These are phyloP conservation scores for Blastocystis sp. DNA, from an alignment of 352 stramenopile genomes.

Conservation along the genomic window DNA sequence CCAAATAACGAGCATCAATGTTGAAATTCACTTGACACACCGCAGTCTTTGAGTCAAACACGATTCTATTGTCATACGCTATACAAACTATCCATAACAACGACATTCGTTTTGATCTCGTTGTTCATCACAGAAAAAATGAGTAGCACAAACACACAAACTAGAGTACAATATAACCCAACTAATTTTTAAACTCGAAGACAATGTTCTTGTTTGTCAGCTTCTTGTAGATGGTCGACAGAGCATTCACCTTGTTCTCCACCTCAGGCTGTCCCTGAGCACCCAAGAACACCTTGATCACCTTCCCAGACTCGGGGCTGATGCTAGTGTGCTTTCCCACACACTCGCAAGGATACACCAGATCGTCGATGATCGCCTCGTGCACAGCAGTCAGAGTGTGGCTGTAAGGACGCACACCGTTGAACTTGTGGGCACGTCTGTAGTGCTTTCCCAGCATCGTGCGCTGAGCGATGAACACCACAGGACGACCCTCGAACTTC, in stretches of 20 bases:
- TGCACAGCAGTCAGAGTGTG: constrained; percentile 96
- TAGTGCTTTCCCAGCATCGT: constrained; percentile 97
- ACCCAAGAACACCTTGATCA: constrained; percentile 96
- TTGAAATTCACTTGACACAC: constrained; percentile 27
- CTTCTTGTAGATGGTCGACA: constrained; percentile 97
- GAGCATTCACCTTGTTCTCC: constrained; percentile 98
- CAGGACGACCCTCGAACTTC: constrained; percentile 96
- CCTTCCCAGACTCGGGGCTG: constrained; percentile 90
- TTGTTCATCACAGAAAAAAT: not conserved
- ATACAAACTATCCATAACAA: constrained; percentile 33
- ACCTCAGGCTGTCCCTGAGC: constrained; percentile 97
- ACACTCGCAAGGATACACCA: constrained; percentile 98
- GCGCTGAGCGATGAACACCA: constrained; percentile 96
- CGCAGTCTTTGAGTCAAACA: not conserved
- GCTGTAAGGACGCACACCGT: constrained; percentile 85
- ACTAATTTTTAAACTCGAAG: constrained; percentile 82
- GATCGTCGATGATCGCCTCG: constrained; percentile 93
- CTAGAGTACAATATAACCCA: not conserved
- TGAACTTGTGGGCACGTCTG: constrained; percentile 85
- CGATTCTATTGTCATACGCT: not conserved
- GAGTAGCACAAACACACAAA: not conserved
- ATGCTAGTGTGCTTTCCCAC: constrained; percentile 96
- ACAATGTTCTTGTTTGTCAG: constrained; percentile 99
- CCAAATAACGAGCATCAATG: not conserved
- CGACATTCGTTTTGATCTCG: constrained; percentile 4